Percentiles rank a stretch among this genome's conserved stretches.
Conservation (phyloP, 1,284 basidiomycete species). For the Puccinia triticina region DNA sequence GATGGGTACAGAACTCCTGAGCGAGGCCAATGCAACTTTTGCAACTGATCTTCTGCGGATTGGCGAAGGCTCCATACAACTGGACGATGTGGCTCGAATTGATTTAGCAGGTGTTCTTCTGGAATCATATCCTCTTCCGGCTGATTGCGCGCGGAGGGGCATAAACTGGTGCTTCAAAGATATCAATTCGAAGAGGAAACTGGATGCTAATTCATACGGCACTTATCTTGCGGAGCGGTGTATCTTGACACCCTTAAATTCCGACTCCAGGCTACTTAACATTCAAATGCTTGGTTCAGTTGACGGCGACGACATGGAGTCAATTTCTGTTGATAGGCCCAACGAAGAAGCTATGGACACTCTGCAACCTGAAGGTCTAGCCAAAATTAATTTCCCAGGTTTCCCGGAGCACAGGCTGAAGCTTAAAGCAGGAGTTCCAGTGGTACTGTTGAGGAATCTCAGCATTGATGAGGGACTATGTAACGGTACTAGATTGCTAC, state of each 20-base stretch:
- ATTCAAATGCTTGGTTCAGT: background rate
- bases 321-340: background rate
- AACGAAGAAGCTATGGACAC: background rate
- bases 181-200: background rate
- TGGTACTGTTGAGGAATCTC: constrained; percentile 62
- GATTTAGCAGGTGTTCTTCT: background rate
- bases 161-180: background rate
- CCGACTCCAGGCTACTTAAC: background rate
- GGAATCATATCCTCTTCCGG: too few relatives aligned
- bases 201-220: background rate
- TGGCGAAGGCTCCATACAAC: too few relatives aligned
- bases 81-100: too few relatives aligned
- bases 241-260: constrained; percentile 26
- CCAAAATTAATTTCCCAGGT: background rate
- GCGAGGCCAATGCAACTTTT: background rate
- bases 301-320: background rate
- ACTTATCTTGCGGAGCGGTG: background rate
- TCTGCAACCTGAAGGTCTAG: background rate
- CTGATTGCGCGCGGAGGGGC: too few relatives aligned
- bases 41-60: background rate
- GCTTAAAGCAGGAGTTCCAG: constrained; percentile 56
- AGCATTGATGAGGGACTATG: constrained; percentile 60
- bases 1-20: background rate
- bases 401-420: background rate
- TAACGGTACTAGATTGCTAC: constrained; percentile 60